Percentiles rank a stretch among this genome's conserved stretches.
Evolutionary conservation across 176 grass and related monocot species (phyloP).

Genomic region (Rhynchospora breviuscula): DNA sequence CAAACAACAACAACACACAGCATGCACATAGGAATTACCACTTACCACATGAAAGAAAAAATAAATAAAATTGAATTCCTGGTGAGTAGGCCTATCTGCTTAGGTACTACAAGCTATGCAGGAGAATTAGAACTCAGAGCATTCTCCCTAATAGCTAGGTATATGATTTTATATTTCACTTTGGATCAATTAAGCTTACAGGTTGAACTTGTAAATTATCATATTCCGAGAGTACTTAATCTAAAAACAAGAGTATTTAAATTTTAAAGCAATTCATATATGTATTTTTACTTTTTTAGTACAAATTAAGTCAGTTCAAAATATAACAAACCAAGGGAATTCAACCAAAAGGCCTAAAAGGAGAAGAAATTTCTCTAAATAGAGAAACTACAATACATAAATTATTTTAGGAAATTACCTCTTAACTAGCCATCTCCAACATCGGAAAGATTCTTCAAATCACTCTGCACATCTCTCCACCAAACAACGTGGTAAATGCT

Average conservation of each 20-base stretch:
- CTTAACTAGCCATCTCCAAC: neutral
- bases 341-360: neutral
- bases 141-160: neutral
- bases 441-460: neutral
- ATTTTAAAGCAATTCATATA: neutral
- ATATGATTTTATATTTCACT: neutral
- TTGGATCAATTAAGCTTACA: neutral
- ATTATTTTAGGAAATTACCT: constrained; percentile 7
- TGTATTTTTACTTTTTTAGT: neutral
- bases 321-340: neutral
- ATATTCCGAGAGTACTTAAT: neutral
- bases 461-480: neutral
- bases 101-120: too few relatives aligned
- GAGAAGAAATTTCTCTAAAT: constrained; percentile 7
- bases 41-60: too few relatives aligned
- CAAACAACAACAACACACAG: too few relatives aligned
- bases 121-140: too few relatives aligned
- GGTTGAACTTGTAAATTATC: neutral
- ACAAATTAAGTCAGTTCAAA: neutral
- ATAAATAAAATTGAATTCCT: too few relatives aligned
- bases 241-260: neutral
- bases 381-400: neutral
- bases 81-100: too few relatives aligned
- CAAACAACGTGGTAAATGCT: neutral
- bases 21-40: too few relatives aligned